Evolutionary conservation across 805 yeast genomes (phyloP), one percentile per base, ranked within the genome.

Genomic region (Danielia oregonensis): DNA sequence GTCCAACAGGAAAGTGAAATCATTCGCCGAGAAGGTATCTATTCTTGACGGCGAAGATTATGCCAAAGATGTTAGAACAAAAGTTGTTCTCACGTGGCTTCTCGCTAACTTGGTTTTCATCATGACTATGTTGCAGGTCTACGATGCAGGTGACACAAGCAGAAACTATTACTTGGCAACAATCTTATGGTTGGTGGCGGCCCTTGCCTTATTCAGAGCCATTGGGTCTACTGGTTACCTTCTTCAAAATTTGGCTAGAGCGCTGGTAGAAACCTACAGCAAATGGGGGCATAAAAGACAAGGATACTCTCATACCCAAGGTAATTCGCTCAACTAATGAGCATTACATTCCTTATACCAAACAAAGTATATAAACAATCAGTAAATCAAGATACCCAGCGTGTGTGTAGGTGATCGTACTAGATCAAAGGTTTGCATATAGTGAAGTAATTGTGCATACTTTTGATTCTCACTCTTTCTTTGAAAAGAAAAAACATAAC

Each of bases 1-100:
- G 55, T 74, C 78, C 7, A 81, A 76, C 29, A 67, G 70, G 36
- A 68, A 70, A 25, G 72, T 79, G 44, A 35, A 41, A 5, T 26
- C 38, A 16, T 44, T 39, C 6, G 47, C 43, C 2, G 59, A 68
- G 39, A 16, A 26, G 11, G n/a, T 31, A 3, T 60, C 55, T 14
- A 13, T 13, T 7, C 43, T 63, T 35, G 68, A 63, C 30, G 74
- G 74, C 13, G 87, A 86, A 48, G 98, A 93, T 57, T 91, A 93
- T 57, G 95, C 93, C 55, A 79, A 96, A 54, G 95, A 91, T 55
- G 83, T 93, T 15, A 79, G 99, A 65, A 86, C 98, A 1, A 75
- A 93, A 46, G 96, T 93, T 33, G 98, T 93, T n/a, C 74, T 93
- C 51, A 63, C 78, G n/a, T 93, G 98, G 98, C 75, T 93, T 72